Conservation (phyloP, 176 grass and related monocot species). For the Coix lacrymajobi region DNA sequence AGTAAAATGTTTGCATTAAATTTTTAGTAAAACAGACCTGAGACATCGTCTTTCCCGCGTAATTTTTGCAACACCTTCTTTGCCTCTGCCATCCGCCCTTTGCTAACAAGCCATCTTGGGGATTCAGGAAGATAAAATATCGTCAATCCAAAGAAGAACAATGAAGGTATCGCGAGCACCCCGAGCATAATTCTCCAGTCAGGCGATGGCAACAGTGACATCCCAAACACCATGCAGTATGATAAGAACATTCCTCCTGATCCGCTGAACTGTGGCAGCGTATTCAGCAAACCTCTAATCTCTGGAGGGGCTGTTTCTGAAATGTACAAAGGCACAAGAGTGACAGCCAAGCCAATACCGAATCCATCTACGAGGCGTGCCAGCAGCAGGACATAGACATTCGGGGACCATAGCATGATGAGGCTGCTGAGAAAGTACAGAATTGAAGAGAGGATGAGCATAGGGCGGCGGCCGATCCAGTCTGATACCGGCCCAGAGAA, state of each 20-base stretch:
- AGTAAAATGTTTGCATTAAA: background rate
- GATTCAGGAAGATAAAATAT: conserved; percentile 86
- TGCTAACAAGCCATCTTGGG: conserved; percentile 91
- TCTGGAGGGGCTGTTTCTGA: conserved; percentile 90
- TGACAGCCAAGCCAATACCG: conserved; percentile 77
- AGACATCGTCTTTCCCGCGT: conserved; percentile 76
- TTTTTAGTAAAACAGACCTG: conserved; percentile 52
- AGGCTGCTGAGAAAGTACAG: conserved; percentile 72
- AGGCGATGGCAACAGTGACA: conserved; percentile 70
- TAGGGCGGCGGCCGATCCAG: conserved; percentile 63
- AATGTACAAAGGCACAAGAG: conserved; percentile 84
- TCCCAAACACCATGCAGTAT: conserved; percentile 90
- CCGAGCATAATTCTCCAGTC: conserved; percentile 96
- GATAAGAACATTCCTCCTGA: conserved; percentile 87
- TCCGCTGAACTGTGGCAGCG: conserved; percentile 81
- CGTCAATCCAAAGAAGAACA: conserved; percentile 67
- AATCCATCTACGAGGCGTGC: conserved; percentile 84
- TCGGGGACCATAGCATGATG: conserved; percentile 84
- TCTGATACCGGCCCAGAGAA: conserved; percentile 75
- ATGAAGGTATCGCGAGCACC: conserved; percentile 68
- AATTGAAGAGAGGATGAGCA: conserved; percentile 75
- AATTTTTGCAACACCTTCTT: conserved; percentile 77
- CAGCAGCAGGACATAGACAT: conserved; percentile 74
- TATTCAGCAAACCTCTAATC: conserved; percentile 79
- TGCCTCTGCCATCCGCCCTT: conserved; percentile 81